phyloP scores from a whole-genome alignment of 768 basidiomycete species.

The Suillus subaureus region DNA sequence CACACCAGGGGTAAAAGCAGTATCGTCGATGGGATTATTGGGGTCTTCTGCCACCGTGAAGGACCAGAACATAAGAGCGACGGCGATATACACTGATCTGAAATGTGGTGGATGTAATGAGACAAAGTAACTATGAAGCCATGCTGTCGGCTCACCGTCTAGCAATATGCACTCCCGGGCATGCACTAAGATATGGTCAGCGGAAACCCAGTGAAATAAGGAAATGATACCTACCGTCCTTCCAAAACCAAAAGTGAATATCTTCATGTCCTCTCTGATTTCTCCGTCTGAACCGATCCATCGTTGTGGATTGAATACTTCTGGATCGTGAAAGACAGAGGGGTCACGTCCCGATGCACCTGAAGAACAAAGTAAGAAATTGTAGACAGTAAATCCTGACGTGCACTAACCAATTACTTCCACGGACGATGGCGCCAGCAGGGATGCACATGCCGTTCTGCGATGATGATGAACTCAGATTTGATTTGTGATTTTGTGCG shows the following conservation, averaged over 20 bases:
- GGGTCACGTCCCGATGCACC: constrained; percentile 56
- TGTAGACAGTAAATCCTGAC: not conserved
- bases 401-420: constrained; percentile 29
- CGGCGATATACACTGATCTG: constrained; percentile 65
- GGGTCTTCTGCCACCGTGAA: constrained; percentile 55
- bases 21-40: constrained; percentile 55
- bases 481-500: not conserved
- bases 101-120: not conserved
- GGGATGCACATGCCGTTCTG: constrained; percentile 39
- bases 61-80: constrained; percentile 65
- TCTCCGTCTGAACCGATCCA: constrained; percentile 50
- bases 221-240: constrained; percentile 36
- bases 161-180: constrained; percentile 56
- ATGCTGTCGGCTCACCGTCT: constrained; percentile 18
- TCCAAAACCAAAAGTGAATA: constrained; percentile 54
- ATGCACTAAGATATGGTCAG: constrained; percentile 39
- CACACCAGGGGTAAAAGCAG: constrained; percentile 62
- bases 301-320: constrained; percentile 54
- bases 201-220: not conserved
- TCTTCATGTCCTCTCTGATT: constrained; percentile 45
- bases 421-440: constrained; percentile 35
- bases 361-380: constrained; percentile 7
- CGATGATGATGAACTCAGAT: not conserved
- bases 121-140: not conserved
- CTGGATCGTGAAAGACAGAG: constrained; percentile 50